Base-by-base conservation (phyloP, 768 basidiomycete genomes). In the Psilocybe sp. region DNA sequence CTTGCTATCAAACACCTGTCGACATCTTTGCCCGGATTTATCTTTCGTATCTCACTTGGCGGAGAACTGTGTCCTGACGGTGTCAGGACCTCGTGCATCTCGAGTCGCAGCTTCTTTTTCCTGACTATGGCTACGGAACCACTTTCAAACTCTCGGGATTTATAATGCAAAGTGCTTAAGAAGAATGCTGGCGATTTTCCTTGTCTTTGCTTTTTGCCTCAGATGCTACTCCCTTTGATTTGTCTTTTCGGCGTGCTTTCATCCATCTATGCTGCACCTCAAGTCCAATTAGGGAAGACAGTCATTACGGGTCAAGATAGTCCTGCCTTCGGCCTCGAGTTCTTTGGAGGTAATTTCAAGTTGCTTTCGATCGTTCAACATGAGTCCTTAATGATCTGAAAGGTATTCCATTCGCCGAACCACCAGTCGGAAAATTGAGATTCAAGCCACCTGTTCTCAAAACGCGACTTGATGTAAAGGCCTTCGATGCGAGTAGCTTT, bases 381-480 rank as follows among this genome's bases (percentile, higher is more conserved):
- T n/a, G 31, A 37, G 15, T 5, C 2, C 13, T 37, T 20, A 34
- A 32, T 48, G 31, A 1, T 11, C 59, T 49, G 45, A 50, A n/a
- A 73, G 79, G 74, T n/a, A 79, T 84, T 39, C 81, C 79, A 1
- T 84, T 69, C 48, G 80, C 77, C 31, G 72, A 81, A 51, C 75
- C 80, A 8, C 81, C 81, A 11, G 45, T 80, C 28, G 79, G 78
- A 3, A 50, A 68, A 33, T 54, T 79, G 16, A 71, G 81, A 28
- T 69, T 81, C 47, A 66, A 68, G 31, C 69, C 71, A 2, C 72
- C 79, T 5, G 69, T 80, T 0, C 66, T 76, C 1, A 73, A 80
- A 55, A 71, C 71, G n/a, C 65, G 60, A 0, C 49, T 71, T 1
- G 63, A 65, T 4, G 55, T 61, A 1, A 19, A 57, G 2, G 56